Evolutionary conservation across 345 rosid species (phyloP).

Genomic region (Linum trigynum): DNA sequence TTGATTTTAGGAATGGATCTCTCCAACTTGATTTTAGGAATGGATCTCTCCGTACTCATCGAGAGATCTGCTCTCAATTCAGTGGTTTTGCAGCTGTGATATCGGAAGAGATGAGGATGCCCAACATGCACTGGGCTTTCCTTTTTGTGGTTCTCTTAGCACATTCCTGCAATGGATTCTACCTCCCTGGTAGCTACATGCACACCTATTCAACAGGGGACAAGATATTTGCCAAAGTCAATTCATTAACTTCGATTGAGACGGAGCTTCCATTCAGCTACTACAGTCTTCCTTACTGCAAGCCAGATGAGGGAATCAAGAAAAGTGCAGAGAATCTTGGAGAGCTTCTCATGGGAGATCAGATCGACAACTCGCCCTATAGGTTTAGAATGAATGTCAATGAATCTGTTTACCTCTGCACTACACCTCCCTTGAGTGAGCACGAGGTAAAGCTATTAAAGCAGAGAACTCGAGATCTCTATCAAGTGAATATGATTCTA

Average conservation of each 20-base stretch:
- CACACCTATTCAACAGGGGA: background rate
- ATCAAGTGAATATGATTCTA: slow-evolving; percentile 4
- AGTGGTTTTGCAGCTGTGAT: background rate
- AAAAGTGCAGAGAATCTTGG: slow-evolving; percentile 3
- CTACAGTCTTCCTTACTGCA: slow-evolving; percentile 4
- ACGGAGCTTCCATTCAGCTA: slow-evolving; percentile 2
- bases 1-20: background rate
- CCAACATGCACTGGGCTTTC: background rate
- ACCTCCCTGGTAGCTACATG: slow-evolving; percentile 2
- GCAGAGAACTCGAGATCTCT: slow-evolving; percentile 1
- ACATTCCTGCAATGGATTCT: background rate
- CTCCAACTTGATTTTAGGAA: background rate
- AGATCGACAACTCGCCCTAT: background rate
- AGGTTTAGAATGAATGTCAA: slow-evolving; percentile 1
- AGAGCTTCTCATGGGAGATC: slow-evolving; percentile 5
- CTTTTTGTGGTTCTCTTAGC: background rate
- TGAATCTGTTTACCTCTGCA: slow-evolving; percentile 4
- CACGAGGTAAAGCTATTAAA: background rate
- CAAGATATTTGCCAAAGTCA: background rate
- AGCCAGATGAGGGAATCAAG: background rate
- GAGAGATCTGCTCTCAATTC: background rate
- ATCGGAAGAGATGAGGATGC: background rate
- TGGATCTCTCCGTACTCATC: background rate
- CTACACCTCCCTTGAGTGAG: slow-evolving; percentile 3
- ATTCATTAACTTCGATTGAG: background rate